These are phyloP conservation scores for Suhomyces ambrosiae DNA, from an alignment of 1,139 yeast species.

Conservation along the genomic window DNA sequence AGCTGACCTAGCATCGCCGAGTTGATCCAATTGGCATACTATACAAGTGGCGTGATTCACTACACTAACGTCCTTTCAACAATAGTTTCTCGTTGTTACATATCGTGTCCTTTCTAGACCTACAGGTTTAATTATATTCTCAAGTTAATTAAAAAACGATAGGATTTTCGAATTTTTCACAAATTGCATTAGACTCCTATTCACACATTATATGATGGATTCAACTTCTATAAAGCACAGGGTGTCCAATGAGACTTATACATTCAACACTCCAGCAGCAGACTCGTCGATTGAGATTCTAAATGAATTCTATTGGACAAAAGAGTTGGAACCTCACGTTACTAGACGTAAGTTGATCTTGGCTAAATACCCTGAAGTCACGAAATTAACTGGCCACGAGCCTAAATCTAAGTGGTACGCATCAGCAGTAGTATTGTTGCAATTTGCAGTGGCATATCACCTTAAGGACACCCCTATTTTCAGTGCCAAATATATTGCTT, in stretches of 20 bases:
- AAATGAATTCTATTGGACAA: constrained; percentile 81
- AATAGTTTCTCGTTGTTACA: not conserved
- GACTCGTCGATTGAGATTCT: constrained; percentile 44
- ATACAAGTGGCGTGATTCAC: constrained; percentile 1
- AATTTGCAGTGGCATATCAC: constrained; percentile 61
- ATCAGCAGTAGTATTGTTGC: constrained; percentile 61
- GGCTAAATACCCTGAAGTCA: constrained; percentile 75
- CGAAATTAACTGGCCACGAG: constrained; percentile 82
- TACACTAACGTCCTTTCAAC: not conserved
- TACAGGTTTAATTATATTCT: too few relatives aligned
- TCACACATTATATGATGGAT: constrained; percentile 1
- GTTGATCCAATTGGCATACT: not conserved
- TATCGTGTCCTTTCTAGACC: too few relatives aligned
- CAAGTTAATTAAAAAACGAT: too few relatives aligned
- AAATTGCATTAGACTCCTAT: not conserved
- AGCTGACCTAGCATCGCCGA: constrained; percentile 2
- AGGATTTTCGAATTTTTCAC: too few relatives aligned
- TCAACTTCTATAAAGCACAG: constrained; percentile 37
- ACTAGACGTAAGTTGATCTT: constrained; percentile 72
- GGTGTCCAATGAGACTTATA: constrained; percentile 34
- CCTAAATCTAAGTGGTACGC: constrained; percentile 82
- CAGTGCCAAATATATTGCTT: constrained; percentile 55
- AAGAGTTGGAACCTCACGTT: constrained; percentile 79
- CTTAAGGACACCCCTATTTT: constrained; percentile 59
- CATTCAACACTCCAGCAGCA: constrained; percentile 46